Evolutionary conservation across 176 grass and related monocot genomes (phyloP).

Genomic region (Hyparrhenia diplandra): DNA sequence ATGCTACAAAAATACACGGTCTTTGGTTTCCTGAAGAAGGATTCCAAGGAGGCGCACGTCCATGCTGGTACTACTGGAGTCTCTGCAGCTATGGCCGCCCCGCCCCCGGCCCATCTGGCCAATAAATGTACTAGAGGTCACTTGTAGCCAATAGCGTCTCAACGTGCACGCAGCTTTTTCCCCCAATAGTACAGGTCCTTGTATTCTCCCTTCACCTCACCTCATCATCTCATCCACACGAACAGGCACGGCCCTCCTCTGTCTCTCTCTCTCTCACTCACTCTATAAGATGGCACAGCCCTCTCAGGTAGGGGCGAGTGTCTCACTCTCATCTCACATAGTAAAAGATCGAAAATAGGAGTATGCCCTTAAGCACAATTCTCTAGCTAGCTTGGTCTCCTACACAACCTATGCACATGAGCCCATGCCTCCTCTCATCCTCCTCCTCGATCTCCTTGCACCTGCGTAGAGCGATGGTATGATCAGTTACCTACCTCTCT

Average conservation of each 20-base stretch:
- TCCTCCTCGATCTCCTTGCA: neutral
- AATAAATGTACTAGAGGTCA: slow-evolving; percentile 48
- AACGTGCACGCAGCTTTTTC: slow-evolving; percentile 23
- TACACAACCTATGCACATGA: neutral
- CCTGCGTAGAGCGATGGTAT: slow-evolving; percentile 3
- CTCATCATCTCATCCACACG: slow-evolving; percentile 22
- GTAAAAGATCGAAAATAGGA: neutral
- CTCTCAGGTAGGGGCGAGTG: neutral
- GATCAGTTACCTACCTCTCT: neutral
- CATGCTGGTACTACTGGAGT: neutral
- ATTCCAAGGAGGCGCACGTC: slow-evolving; percentile 9
- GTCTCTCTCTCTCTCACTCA: neutral
- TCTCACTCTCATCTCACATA: neutral
- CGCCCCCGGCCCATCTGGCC: slow-evolving; percentile 29
- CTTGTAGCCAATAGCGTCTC: slow-evolving; percentile 34
- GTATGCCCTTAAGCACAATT: slow-evolving; percentile 9
- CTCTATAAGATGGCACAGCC: slow-evolving; percentile 33
- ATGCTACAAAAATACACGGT: slow-evolving; percentile 34
- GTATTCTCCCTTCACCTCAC: slow-evolving; percentile 25
- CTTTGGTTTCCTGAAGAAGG: slow-evolving; percentile 51
- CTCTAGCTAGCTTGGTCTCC: slow-evolving; percentile 13
- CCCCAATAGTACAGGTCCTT: slow-evolving; percentile 27
- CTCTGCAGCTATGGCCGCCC: neutral
- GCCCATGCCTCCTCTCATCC: neutral
- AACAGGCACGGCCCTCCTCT: neutral